Base-by-base conservation (phyloP, 768 basidiomycete species). In the Macrolepiota dolichaula region DNA sequence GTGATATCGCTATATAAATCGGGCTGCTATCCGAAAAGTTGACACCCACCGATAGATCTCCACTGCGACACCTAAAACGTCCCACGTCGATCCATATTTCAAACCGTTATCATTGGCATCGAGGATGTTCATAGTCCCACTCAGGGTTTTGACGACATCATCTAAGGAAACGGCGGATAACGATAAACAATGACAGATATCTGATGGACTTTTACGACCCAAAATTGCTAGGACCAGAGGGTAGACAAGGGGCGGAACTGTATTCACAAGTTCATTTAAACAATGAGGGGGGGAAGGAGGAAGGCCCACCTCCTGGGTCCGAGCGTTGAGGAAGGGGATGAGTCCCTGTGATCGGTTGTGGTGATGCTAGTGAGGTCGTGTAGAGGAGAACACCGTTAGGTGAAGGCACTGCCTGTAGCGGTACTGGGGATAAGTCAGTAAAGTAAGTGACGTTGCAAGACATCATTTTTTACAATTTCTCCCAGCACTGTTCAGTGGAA, bases 351-450 rank as follows among this genome's bases (percentile, higher is more conserved):
- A 74, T 76, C 12, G 72, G 62, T 12, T 75, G 66, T 64, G 73
- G 76, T 29, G 75, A 64, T 37, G 82, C 76, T 1, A 81, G 77
- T 4, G 87, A 79, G 3, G 81, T 64, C 7, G 81, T 79, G 65
- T 84, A 87, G 9, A 90, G 62, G 42, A 90, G 74, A 11, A 75
- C 71, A 53, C 77, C 73, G 65, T 88, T 91, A 35, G 82, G 89
- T 4, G 91, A 92, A 2, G 79, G 57, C 0, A 73, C 71, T 15
- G 81, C 79, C 62, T 77, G 79, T 27, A 85, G 68, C 3, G 89
- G 87, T 59, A 88, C 90, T 92, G 63, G 15, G 52, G 2, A 4
- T 12, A 47, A 59, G 62, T 42, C 57, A 13, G 66, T 42, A 65
- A 44, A 24, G 59, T 44, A 38, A 37, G 57, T 50, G 52, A 38